Percentiles rank a stretch among this genome's conserved stretches.
Conservation (phyloP, 1,284 basidiomycete species). For the Tilletiopsis washingtonensis region DNA sequence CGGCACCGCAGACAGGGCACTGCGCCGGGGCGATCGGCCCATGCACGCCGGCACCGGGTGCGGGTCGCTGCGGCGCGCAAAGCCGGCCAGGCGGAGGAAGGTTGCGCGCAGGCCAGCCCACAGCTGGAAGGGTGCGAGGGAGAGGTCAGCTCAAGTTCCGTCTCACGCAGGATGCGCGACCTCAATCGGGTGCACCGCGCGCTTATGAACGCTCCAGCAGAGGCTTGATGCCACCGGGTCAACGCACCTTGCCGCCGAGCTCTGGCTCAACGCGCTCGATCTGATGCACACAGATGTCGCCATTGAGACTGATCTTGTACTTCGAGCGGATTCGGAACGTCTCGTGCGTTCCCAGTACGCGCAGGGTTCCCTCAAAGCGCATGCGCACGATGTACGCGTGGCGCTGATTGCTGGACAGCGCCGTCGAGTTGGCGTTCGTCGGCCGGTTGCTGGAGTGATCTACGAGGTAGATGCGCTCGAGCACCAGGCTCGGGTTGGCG, state of each 20-base stretch:
- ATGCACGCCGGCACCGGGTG: not conserved
- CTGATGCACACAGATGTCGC: constrained; percentile 27
- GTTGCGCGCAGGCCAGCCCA: not conserved
- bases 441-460: not conserved
- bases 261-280: constrained; percentile 43
- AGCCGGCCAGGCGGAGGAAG: constrained; percentile 1
- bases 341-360: constrained; percentile 24
- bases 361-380: constrained; percentile 27
- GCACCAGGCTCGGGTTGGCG: constrained; percentile 17
- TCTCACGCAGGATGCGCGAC: too few relatives aligned
- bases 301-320: constrained; percentile 35
- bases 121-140: not conserved
- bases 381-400: constrained; percentile 11
- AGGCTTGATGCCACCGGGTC: too few relatives aligned
- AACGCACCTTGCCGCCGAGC: constrained; percentile 28
- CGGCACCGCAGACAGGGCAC: too few relatives aligned
- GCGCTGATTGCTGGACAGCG: not conserved
- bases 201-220: too few relatives aligned
- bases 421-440: not conserved
- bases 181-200: too few relatives aligned
- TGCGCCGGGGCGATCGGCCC: not conserved
- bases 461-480: constrained; percentile 14
- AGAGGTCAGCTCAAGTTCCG: too few relatives aligned
- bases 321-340: constrained; percentile 37
- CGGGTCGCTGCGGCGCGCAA: not conserved